Evolutionary conservation across 2,329 filamentous ascomycete species (phyloP).

Genomic region (Chaetomiaceae sp.): DNA sequence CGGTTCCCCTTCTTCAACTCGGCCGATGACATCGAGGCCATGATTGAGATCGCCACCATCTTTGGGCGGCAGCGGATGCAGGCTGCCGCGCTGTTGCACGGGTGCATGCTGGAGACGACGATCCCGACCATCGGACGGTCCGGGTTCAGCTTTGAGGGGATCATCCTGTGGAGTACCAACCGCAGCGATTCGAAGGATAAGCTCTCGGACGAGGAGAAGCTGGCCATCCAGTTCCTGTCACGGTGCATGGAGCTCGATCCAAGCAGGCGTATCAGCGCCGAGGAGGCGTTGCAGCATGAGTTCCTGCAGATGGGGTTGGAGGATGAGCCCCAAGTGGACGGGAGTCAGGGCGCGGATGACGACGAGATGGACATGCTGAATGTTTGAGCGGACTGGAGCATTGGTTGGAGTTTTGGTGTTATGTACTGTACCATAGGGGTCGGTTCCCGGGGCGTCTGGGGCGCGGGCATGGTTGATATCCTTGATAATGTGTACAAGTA

Average conservation of each 20-base stretch:
- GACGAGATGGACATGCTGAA: slow-evolving; percentile 52
- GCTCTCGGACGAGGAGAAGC: slow-evolving; percentile 62
- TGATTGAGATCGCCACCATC: slow-evolving; percentile 95
- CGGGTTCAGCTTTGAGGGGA: slow-evolving; percentile 86
- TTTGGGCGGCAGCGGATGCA: slow-evolving; percentile 86
- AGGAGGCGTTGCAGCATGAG: slow-evolving; percentile 67
- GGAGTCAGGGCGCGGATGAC: slow-evolving; percentile 38
- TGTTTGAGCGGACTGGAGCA: slow-evolving; percentile 28
- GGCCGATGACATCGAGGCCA: slow-evolving; percentile 93
- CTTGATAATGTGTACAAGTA: background rate
- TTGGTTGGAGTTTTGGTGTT: slow-evolving; percentile 12
- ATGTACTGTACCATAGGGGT: background rate
- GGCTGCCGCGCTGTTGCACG: slow-evolving; percentile 74
- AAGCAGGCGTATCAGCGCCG: slow-evolving; percentile 65
- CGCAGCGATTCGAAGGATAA: slow-evolving; percentile 49
- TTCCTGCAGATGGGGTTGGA: slow-evolving; percentile 51
- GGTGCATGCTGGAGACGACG: slow-evolving; percentile 85
- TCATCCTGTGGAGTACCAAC: slow-evolving; percentile 91
- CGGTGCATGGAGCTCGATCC: slow-evolving; percentile 75
- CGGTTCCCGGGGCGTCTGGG: background rate
- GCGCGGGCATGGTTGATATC: slow-evolving; percentile 6
- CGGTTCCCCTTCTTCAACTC: slow-evolving; percentile 99
- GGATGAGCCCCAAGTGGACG: slow-evolving; percentile 16
- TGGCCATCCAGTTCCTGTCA: slow-evolving; percentile 68
- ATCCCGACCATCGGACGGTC: slow-evolving; percentile 84